A percentile compares a stretch with the other conserved stretches of the same genome.
Evolutionary conservation across 139 green algal species (phyloP).

Genomic region (Tetraselmis chui): DNA sequence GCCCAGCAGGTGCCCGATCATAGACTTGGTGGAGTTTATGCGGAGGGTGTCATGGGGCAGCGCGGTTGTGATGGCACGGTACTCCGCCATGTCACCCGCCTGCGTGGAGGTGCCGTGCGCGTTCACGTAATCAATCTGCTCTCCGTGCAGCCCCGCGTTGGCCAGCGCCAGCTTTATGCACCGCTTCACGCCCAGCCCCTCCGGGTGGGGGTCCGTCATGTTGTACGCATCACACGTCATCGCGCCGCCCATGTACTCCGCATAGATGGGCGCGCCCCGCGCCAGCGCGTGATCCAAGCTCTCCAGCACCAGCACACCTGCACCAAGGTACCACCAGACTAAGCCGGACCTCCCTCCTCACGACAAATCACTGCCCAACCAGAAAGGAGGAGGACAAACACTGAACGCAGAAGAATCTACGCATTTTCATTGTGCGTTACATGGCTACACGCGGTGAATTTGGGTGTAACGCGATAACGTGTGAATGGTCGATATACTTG

Average conservation of each 20-base stretch:
- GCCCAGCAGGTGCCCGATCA: slow-evolving; percentile 76
- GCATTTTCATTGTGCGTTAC: too few species aligned
- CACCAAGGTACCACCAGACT: too few species aligned
- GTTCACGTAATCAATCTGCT: slow-evolving; percentile 56
- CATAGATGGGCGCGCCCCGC: slow-evolving; percentile 61
- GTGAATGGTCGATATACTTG: too few species aligned
- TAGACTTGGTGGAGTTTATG: slow-evolving; percentile 62
- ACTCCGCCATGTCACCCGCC: slow-evolving; percentile 64
- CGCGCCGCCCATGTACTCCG: slow-evolving; percentile 50
- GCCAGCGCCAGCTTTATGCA: slow-evolving; percentile 44
- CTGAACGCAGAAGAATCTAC: too few species aligned
- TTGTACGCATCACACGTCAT: slow-evolving; percentile 56
- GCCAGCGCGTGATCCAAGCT: slow-evolving; percentile 62
- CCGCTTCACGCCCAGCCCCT: slow-evolving; percentile 39
- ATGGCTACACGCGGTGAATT: too few species aligned
- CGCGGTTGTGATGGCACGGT: slow-evolving; percentile 40
- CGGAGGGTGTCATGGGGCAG: slow-evolving; percentile 32
- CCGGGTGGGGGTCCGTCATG: slow-evolving; percentile 54
- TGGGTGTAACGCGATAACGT: too few species aligned
- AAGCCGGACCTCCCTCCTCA: too few species aligned
- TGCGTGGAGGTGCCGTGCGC: slow-evolving; percentile 58
- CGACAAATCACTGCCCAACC: too few species aligned
- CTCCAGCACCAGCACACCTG: slow-evolving; percentile 80
- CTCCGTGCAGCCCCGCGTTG: slow-evolving; percentile 24
- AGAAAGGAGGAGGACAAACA: too few species aligned